Base-by-base conservation (phyloP, 176 grass and related monocot species). In the Rhipidocladum racemiflorum region DNA sequence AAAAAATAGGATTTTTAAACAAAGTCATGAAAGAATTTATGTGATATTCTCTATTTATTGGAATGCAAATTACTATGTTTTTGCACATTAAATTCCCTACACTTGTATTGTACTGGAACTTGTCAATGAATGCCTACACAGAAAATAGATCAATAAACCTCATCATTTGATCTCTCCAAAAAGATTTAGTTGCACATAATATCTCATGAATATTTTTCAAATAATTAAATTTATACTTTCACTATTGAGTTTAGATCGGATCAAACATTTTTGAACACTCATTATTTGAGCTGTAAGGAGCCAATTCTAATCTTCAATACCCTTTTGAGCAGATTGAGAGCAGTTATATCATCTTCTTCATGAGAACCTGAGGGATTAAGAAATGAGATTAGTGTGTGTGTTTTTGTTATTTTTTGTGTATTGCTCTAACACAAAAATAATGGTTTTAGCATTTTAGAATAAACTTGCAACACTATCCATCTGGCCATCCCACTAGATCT, bases 81-180 rank as follows among this genome's bases (percentile, higher is more conserved):
- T n/a, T n/a, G n/a, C n/a, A n/a, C n/a, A n/a, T n/a, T n/a, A n/a
- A n/a, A n/a, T n/a, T n/a, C n/a, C n/a, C n/a, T n/a, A n/a, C n/a
- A n/a, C n/a, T 97, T 81, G 94, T 91, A 85, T 94, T 97, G 85
- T 94, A 98, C 2, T 90, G 78, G 61, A 98, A 98, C 70, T 98
- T 98, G 79, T 98, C 95, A 76, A 95, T 98, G 64, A 98, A 95
- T 70, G 79, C 85, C 95, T 98, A 71, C 90, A 89, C 7, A 83
- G 29, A 39, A 61, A 45, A 56, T 3, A 81, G 69, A 89, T 35
- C 27, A 74, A 49, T 43, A 81, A 86, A 45, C 15, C 17, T 77
- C 45, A 65, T 8, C 3, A 14, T 16, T 63, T 54, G 34, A 45
- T 28, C 23, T 45, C 74, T 55, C 17, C 1, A 64, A 63, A 83